Conservation (phyloP, 2,329 filamentous ascomycete species). For the Neoarthrinium moseri region DNA sequence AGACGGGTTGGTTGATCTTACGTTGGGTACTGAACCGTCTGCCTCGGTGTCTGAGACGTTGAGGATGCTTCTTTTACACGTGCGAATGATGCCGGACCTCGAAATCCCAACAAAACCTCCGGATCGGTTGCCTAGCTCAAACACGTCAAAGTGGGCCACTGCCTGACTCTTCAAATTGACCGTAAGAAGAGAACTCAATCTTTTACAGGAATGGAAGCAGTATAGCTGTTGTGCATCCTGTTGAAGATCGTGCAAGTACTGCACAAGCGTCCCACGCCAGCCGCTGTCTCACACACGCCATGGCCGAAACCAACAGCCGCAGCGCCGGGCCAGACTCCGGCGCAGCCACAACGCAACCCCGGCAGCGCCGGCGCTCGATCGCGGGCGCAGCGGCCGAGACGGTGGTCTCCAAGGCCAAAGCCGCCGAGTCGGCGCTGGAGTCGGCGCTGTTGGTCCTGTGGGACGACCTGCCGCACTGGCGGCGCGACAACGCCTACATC, state of each 20-base stretch:
- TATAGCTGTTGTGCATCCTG: no score
- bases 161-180: no score
- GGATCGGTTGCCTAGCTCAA: no score
- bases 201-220: no score
- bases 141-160: no score
- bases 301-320: background rate
- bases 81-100: background rate
- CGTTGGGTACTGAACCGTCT: background rate
- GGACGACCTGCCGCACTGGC: slow-evolving; percentile 59
- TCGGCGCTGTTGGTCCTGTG: slow-evolving; percentile 47
- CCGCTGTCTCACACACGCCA: no score
- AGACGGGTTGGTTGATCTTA: no score
- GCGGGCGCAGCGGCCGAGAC: slow-evolving; percentile 24
- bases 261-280: no score
- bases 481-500: slow-evolving; percentile 60
- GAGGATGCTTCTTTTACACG: slow-evolving; percentile 6
- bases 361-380: slow-evolving; percentile 25
- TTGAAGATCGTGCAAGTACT: no score
- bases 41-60: slow-evolving; percentile 3
- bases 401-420: slow-evolving; percentile 22
- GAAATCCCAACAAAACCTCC: slow-evolving; percentile 11
- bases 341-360: slow-evolving; percentile 13
- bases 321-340: slow-evolving; percentile 10
- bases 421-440: slow-evolving; percentile 39
- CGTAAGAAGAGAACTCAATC: no score